Conservation (phyloP, 2,329 filamentous ascomycete genomes). For the Talaromyces sp. region DNA sequence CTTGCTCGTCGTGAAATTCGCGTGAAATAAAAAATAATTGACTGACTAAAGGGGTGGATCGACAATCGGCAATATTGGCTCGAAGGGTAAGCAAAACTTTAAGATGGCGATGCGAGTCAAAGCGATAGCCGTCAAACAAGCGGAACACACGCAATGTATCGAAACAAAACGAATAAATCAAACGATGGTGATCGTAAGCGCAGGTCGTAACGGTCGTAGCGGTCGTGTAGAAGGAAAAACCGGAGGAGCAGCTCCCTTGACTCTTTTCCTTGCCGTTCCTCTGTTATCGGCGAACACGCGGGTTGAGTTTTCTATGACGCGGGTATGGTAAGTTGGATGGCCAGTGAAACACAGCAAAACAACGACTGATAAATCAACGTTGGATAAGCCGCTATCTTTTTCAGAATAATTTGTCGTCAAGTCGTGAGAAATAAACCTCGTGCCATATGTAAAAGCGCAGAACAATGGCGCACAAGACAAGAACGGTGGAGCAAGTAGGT, state of each 20-base stretch:
- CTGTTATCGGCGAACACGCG: background rate
- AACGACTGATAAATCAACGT: background rate
- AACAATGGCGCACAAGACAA: constrained; percentile 21
- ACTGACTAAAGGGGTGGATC: background rate
- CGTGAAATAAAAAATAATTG: constrained; percentile 7
- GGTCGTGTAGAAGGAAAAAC: constrained; percentile 19
- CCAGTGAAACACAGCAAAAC: constrained; percentile 17
- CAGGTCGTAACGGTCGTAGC: constrained; percentile 30
- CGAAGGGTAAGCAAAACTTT: constrained; percentile 8
- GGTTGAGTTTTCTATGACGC: constrained; percentile 3
- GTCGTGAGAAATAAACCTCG: background rate
- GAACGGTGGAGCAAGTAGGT: constrained; percentile 15
- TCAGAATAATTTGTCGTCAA: background rate
- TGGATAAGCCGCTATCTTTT: background rate
- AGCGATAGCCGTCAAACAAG: constrained; percentile 1
- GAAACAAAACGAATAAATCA: constrained; percentile 7
- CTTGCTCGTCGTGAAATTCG: background rate
- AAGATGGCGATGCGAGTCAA: constrained; percentile 6
- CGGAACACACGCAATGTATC: constrained; percentile 12
- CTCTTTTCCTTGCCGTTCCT: background rate
- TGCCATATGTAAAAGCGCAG: background rate
- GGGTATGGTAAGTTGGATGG: constrained; percentile 5
- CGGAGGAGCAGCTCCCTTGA: background rate
- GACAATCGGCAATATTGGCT: background rate
- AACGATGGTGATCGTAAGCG: constrained; percentile 17